Base-by-base conservation (phyloP, 2,329 filamentous ascomycete genomes). In the Microcera coccophila region DNA sequence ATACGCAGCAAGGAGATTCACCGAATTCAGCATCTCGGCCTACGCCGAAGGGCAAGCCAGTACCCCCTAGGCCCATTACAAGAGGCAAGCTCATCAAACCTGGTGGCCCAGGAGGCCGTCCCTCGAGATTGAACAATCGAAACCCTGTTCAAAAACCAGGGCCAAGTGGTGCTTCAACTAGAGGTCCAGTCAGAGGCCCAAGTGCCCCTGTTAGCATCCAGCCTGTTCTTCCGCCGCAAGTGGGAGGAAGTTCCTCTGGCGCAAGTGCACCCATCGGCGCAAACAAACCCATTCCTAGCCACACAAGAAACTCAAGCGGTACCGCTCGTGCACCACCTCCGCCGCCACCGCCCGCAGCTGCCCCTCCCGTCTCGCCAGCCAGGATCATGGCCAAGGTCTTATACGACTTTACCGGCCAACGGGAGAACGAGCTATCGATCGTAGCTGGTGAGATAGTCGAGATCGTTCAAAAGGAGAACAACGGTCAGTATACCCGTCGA, bases 401-500 rank as follows among this genome's bases (percentile, higher is more conserved):
- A 36, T 32, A 97, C 65, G 90, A 96, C 58, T 98, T 97, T 64
- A 78, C 75, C 41, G 90, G 90, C 14, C 85, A 91, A 54, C 87
- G 79, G 50, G 80, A 84, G 44, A 95, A 94, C 53, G 90, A 97
- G 67, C 74, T 98, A 39, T 84, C 85, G 14, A 79, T 98, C 50
- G 78, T 66, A 44, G 83, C 86, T 38, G 90, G 86, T 38, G 87
- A 97, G 50, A 67, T 95, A 37, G 79, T 98, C 40, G 82, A 94
- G 63, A 82, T 98, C 60, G 79, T 94, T n/a, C 85, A 93, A 61
- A 96, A 96, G 68, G 91, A 96, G 68, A 84, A 79, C 64, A 97
- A 97, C 63, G 93, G 91, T 95, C 79, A 66, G 84, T 47, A 11
- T 19, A n/a, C 18, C 35, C 37, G 44, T 3, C 10, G 2, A 35